Evolutionary conservation across 805 yeast genomes (phyloP).

Genomic region (Lachancea sp.): DNA sequence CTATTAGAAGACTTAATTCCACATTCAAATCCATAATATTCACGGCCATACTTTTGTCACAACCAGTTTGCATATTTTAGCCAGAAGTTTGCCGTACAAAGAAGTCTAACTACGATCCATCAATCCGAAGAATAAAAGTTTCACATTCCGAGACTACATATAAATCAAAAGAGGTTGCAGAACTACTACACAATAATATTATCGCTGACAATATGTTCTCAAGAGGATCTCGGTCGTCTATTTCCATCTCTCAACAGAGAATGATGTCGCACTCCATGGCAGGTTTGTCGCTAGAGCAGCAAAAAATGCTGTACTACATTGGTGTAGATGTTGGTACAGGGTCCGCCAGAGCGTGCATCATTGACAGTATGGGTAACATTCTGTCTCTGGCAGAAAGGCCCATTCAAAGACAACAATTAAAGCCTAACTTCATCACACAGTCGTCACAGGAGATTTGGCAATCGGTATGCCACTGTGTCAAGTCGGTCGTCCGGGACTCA

Average conservation of each 20-base stretch:
- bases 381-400: conserved; percentile 73
- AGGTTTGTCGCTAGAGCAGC: conserved; percentile 16
- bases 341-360: conserved; percentile 89
- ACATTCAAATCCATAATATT: too few species aligned
- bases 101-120: too few species aligned
- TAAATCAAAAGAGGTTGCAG: too few species aligned
- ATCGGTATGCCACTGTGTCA: conserved; percentile 75
- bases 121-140: too few species aligned
- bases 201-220: conserved; percentile 9
- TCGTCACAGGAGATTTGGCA: conserved; percentile 90
- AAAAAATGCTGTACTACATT: conserved; percentile 41
- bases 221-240: conserved; percentile 20
- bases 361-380: conserved; percentile 77
- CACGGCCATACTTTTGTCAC: too few species aligned
- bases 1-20: too few species aligned
- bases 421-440: conserved; percentile 73
- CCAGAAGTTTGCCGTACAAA: too few species aligned
- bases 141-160: too few species aligned
- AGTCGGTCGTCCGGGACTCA: conserved; percentile 65
- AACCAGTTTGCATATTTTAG: too few species aligned
- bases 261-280: conserved; percentile 19
- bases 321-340: conserved; percentile 98
- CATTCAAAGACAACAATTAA: conserved; percentile 68
- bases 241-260: conserved; percentile 24
- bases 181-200: too few species aligned